Percentiles rank a stretch among this genome's conserved stretches.
These are phyloP conservation scores for Artemisia argyi DNA, from an alignment of 129 eudicot genomes.

Conservation along the genomic window DNA sequence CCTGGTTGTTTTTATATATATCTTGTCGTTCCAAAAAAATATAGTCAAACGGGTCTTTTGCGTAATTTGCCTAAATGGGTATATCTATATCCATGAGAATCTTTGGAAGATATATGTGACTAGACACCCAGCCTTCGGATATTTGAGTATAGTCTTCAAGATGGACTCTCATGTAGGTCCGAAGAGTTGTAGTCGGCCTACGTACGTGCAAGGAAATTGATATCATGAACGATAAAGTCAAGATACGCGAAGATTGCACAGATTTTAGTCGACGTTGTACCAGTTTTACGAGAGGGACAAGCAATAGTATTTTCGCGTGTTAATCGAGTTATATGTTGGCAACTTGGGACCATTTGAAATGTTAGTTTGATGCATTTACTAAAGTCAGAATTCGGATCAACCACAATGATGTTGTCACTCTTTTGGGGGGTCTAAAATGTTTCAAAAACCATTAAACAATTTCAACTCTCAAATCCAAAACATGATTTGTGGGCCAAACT, in stretches of 20 bases:
- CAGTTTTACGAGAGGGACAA: not conserved
- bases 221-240: not conserved
- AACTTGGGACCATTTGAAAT: not conserved
- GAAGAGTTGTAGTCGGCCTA: not conserved
- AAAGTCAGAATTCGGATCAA: not conserved
- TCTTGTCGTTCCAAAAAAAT: no score
- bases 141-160: not conserved
- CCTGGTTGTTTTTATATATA: no score
- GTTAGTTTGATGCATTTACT: not conserved
- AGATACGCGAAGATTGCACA: constrained; percentile 8
- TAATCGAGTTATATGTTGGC: not conserved
- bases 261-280: not conserved
- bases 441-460: no score
- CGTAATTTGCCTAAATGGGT: no score
- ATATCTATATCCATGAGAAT: constrained; percentile 3
- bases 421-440: not conserved
- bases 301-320: not conserved
- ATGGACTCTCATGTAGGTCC: not conserved
- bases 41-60: no score
- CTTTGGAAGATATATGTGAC: constrained; percentile 14
- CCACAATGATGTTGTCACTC: not conserved
- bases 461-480: not conserved
- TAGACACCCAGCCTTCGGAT: constrained; percentile 23
- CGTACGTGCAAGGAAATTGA: not conserved
- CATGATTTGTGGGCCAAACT: constrained; percentile 15